phyloP scores from a whole-genome alignment of 805 yeast species.

The Sugiyamaella valdiviana region DNA sequence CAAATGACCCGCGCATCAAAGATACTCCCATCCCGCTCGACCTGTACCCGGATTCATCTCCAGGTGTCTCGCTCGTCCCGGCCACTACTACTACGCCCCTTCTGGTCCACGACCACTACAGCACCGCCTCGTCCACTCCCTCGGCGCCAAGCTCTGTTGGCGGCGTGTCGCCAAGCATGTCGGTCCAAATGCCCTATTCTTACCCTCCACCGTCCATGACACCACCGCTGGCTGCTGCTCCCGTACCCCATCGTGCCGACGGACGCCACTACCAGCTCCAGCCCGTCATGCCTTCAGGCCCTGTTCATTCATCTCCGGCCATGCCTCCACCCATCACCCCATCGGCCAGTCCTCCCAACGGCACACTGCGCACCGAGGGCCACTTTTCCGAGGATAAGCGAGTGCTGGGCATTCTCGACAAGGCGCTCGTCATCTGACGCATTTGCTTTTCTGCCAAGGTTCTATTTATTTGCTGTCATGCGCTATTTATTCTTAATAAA shows the following conservation, averaged over 20 bases:
- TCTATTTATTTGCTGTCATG: not conserved
- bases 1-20: constrained; percentile 37
- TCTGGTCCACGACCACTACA: constrained; percentile 1
- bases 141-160: not conserved
- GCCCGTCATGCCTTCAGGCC: not conserved
- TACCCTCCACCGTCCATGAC: not conserved
- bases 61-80: constrained; percentile 18
- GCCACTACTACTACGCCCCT: constrained; percentile 18
- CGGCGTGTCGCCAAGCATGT: not conserved
- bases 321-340: not conserved
- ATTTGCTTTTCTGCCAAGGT: not conserved
- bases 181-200: not conserved
- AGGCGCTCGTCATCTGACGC: constrained; percentile 12
- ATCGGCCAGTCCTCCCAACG: not conserved
- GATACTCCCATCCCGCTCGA: constrained; percentile 32
- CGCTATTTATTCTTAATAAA: not conserved
- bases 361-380: not conserved
- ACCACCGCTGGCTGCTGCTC: not conserved
- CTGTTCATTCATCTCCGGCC: not conserved
- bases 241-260: not conserved
- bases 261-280: not conserved
- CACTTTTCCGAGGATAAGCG: constrained; percentile 16
- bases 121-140: not conserved
- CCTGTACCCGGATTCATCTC: constrained; percentile 32
- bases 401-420: constrained; percentile 16